Conservation (phyloP, 257 asterid genomes). For the Capsicum pubescens region DNA sequence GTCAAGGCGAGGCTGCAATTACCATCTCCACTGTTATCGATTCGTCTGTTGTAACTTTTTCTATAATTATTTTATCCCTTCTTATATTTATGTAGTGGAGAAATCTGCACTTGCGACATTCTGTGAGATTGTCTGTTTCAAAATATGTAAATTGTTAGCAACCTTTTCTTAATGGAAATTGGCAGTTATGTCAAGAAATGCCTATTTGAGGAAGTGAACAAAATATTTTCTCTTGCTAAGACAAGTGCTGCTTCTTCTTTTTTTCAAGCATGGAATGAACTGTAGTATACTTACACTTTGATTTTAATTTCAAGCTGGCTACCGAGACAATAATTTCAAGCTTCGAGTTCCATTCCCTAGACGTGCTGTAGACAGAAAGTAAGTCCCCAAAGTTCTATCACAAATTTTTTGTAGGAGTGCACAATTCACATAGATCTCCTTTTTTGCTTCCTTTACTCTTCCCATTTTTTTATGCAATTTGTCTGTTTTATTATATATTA, state of each 20-base stretch:
- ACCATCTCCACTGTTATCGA: slow-evolving; percentile 17
- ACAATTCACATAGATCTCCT: neutral
- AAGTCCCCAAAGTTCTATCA: slow-evolving; percentile 42
- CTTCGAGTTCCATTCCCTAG: slow-evolving; percentile 91
- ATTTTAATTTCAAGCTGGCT: slow-evolving; percentile 64
- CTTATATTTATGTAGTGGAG: neutral
- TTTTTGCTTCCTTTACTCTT: slow-evolving; percentile 15
- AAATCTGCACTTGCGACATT: neutral
- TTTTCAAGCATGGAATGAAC: neutral
- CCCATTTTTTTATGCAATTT: neutral
- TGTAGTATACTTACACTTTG: neutral
- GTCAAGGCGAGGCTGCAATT: slow-evolving; percentile 67
- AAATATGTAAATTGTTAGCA: neutral
- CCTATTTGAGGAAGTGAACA: slow-evolving; percentile 17
- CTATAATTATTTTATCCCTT: slow-evolving; percentile 6
- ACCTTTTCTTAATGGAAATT: neutral
- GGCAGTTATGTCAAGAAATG: neutral
- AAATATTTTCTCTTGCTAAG: neutral
- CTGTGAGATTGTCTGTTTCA: neutral
- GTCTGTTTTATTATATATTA: neutral
- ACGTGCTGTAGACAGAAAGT: slow-evolving; percentile 86
- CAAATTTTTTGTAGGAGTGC: neutral
- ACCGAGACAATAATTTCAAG: slow-evolving; percentile 70
- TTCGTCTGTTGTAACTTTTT: slow-evolving; percentile 2
- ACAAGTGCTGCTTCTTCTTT: neutral